Evolutionary conservation across 768 basidiomycete species (phyloP).

Genomic region (Lentinula boryana): DNA sequence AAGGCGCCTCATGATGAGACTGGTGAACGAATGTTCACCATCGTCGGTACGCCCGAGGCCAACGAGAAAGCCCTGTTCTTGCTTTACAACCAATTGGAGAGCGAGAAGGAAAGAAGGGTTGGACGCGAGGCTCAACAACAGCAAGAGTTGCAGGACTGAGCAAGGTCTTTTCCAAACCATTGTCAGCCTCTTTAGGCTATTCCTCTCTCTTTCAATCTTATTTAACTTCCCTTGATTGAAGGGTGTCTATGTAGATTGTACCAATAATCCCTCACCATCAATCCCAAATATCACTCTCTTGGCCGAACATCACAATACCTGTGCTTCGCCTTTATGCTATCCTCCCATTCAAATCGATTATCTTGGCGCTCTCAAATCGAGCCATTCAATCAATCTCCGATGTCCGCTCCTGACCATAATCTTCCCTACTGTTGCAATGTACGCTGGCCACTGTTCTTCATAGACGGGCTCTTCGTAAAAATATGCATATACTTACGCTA

Average conservation of each 20-base stretch:
- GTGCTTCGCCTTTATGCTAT: background rate
- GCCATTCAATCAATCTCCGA: background rate
- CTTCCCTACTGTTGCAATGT: background rate
- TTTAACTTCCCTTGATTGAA: conserved; percentile 5
- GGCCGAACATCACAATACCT: background rate
- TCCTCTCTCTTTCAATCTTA: conserved; percentile 7
- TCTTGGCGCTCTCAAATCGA: conserved; percentile 6
- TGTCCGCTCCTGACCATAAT: conserved; percentile 2
- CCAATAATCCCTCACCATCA: conserved; percentile 4
- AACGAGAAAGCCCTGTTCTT: conserved; percentile 98
- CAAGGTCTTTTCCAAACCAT: background rate
- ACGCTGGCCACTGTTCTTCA: conserved; percentile 4
- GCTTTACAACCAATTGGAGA: conserved; percentile 94
- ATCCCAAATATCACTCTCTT: background rate
- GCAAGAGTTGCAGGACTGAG: conserved; percentile 50
- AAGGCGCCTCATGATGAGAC: conserved; percentile 99
- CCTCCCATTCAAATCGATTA: conserved; percentile 5
- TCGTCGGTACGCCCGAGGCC: conserved; percentile 91
- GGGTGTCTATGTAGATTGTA: conserved; percentile 5
- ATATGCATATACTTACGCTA: conserved; percentile 8
- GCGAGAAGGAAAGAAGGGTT: conserved; percentile 91
- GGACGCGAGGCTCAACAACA: conserved; percentile 79
- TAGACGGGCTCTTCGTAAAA: conserved; percentile 4
- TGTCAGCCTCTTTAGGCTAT: conserved; percentile 5
- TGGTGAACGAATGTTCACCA: conserved; percentile 99